Percentiles rank a stretch among this genome's conserved stretches.
These are phyloP conservation scores for Lycium barbarum DNA, from an alignment of 257 asterid genomes.

Conservation along the genomic window DNA sequence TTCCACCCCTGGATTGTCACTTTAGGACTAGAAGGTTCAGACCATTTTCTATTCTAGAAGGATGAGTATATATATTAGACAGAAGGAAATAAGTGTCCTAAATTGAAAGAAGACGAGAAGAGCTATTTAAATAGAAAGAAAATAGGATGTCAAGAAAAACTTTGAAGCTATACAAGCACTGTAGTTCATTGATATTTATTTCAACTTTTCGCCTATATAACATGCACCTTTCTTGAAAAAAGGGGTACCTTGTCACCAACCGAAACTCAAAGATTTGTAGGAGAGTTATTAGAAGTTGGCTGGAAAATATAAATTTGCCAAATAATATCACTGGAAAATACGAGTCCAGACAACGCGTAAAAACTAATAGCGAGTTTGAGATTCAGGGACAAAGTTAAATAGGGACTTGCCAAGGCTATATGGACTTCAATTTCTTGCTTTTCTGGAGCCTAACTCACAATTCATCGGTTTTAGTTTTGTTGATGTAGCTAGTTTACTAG, in stretches of 20 bases:
- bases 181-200: neutral
- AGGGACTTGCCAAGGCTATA: neutral
- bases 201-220: neutral
- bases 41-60: neutral
- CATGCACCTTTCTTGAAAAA: too few species aligned
- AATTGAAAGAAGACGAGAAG: neutral
- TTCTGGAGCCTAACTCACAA: neutral
- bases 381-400: neutral
- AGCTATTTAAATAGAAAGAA: neutral
- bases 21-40: neutral
- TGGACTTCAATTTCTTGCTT: neutral
- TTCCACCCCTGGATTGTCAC: neutral
- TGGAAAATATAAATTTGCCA: neutral
- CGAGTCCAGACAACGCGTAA: neutral
- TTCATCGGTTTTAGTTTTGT: neutral
- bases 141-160: neutral
- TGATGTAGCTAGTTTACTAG: constrained; percentile 10
- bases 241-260: neutral
- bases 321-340: neutral
- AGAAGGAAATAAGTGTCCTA: neutral
- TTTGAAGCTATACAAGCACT: neutral
- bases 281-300: neutral
- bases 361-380: neutral
- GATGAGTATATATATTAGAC: neutral
- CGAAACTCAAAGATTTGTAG: too few species aligned